Percentiles rank a stretch among this genome's conserved stretches.
These are phyloP conservation scores for Xylaria palmicola DNA, from an alignment of 495 filamentous ascomycete species.

Conservation along the genomic window DNA sequence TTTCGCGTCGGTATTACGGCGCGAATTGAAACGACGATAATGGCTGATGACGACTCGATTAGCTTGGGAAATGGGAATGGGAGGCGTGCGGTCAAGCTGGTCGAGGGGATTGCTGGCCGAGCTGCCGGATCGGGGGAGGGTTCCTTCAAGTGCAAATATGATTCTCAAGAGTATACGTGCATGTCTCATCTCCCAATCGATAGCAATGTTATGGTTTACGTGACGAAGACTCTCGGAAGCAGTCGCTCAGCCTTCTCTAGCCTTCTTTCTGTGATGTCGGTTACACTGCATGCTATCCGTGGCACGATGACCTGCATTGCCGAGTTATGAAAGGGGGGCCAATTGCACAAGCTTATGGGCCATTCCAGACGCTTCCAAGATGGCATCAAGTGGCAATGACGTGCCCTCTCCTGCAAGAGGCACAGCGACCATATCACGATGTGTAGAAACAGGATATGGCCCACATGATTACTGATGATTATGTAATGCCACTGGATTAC, in stretches of 20 bases:
- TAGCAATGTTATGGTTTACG: background rate
- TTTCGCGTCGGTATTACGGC: background rate
- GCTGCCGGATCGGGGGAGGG: background rate
- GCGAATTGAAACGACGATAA: constrained; percentile 5
- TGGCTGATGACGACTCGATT: constrained; percentile 15
- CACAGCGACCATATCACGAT: no score
- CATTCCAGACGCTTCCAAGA: no score
- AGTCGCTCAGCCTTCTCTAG: background rate
- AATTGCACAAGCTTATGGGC: no score
- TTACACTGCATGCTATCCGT: no score
- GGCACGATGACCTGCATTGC: no score
- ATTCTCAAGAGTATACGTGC: constrained; percentile 8
- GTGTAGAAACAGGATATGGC: no score
- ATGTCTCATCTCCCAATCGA: constrained; percentile 15
- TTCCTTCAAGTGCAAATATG: constrained; percentile 7
- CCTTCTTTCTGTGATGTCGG: background rate
- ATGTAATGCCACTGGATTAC: background rate
- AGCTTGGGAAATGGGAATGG: constrained; percentile 7
- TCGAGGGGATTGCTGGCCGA: background rate
- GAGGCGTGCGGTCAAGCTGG: background rate
- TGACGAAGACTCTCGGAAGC: background rate
- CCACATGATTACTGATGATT: background rate
- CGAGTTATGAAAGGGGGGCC: no score
- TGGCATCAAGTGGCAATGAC: no score
- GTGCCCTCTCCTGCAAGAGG: no score